Base-by-base conservation (phyloP, 2,329 filamentous ascomycete genomes). In the Ophiostoma perfectum region DNA sequence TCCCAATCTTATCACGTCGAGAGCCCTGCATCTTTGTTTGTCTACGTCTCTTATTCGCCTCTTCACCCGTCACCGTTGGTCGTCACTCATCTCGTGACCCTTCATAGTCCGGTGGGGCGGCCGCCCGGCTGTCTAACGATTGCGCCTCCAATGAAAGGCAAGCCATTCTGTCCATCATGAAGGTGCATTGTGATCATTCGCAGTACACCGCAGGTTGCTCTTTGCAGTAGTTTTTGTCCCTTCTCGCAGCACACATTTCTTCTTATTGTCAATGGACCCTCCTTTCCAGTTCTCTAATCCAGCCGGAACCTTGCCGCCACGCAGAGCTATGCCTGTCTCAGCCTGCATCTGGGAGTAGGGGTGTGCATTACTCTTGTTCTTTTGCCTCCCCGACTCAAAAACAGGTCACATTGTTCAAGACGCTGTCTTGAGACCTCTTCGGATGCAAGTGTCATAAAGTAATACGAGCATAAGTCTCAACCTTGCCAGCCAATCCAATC, bases 141-240 rank as follows among this genome's bases (percentile, higher is more conserved):
- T 12, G 55, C 27, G 55, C 55, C 55, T 36, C 55, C 55, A 60
- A 60, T 60, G 27, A 38, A 18, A 55, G 8, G 11, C 14, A 12
- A 14, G 9, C 45, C n/a, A 16, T 60, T 5, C 12, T 12, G 55
- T 58, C 14, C 8, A 18, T 16, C n/a, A 27, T 60, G 27, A 4
- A 8, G 49, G 49, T 52, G 49, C 9, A 9, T 52, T 58, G 55
- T 47, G 42, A 60, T 16, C 55, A 60, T 60, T 60, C 55, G 55
- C 18, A 8, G n/a, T 63, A 67, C 41, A 47, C 58, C 44, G n/a
- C 9, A 60, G 55, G 27, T 49, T 62, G 42, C 44, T 52, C 58
- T 62, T 63, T 41, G 39, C 58, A 67, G 44, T 36, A 41, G 39
- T 63, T 47, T 39, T 18, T 66, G 45, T 58, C 47, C 47, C 16